Evolutionary conservation across 1,284 basidiomycete genomes (phyloP).

Genomic region (Phlebopus sp.): DNA sequence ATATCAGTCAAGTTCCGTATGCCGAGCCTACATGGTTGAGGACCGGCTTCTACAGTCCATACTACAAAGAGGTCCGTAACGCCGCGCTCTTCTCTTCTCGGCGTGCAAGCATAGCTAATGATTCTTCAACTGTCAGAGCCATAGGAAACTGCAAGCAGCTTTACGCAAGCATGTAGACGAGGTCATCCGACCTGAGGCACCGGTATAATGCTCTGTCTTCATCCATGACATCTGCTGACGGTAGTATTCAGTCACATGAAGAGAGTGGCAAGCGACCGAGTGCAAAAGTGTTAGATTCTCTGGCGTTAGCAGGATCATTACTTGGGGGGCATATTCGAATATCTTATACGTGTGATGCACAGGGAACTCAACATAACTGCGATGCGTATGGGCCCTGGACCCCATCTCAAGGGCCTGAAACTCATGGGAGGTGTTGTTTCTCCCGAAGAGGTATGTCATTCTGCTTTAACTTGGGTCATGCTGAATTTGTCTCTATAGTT

Average conservation of each 20-base stretch:
- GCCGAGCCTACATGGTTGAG: conserved; percentile 80
- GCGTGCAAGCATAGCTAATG: background rate
- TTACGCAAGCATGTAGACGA: conserved; percentile 42
- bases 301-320: conserved; percentile 38
- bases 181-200: conserved; percentile 41
- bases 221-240: background rate
- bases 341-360: background rate
- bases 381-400: conserved; percentile 79
- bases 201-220: conserved; percentile 20
- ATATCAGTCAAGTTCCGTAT: conserved; percentile 73
- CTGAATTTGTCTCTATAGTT: conserved; percentile 35
- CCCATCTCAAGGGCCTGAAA: conserved; percentile 72
- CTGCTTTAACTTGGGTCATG: background rate
- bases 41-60: conserved; percentile 63
- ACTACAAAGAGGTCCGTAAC: conserved; percentile 58
- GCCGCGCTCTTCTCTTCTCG: too few relatives aligned
- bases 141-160: conserved; percentile 37
- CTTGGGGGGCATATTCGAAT: background rate
- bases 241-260: conserved; percentile 42
- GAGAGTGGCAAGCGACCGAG: conserved; percentile 53
- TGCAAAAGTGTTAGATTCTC: conserved; percentile 41
- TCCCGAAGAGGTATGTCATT: conserved; percentile 67
- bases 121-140: conserved; percentile 28
- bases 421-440: conserved; percentile 76
- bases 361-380: conserved; percentile 65